Conservation (phyloP, 106 monocot genomes). For the Agapanthus africanus region DNA sequence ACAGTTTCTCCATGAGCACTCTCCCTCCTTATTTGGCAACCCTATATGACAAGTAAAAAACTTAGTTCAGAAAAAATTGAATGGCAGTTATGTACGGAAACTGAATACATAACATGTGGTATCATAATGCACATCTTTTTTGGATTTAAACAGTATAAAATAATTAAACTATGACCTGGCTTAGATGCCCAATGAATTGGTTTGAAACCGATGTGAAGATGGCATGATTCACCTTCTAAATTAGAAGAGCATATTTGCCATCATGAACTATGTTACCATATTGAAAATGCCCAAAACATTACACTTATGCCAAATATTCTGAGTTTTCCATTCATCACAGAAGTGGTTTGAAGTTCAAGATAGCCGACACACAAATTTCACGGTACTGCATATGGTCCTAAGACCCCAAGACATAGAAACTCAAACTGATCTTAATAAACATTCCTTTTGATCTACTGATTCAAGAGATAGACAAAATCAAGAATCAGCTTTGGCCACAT, state of each 20-base stretch:
- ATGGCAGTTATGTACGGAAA: not conserved
- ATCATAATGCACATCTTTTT: not conserved
- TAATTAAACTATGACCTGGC: not conserved
- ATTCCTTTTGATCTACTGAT: no score
- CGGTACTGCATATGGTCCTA: no score
- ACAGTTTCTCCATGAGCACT: constrained; percentile 94
- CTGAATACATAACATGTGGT: not conserved
- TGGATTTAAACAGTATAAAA: not conserved
- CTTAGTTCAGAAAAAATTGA: not conserved
- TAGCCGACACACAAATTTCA: not conserved
- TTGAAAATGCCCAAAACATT: not conserved
- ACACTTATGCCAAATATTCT: not conserved
- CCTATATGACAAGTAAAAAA: constrained; percentile 30
- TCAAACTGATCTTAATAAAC: no score
- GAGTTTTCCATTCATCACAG: not conserved
- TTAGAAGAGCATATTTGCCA: not conserved
- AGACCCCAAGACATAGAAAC: no score
- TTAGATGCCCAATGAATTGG: not conserved
- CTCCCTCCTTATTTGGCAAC: constrained; percentile 92
- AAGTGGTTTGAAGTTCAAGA: not conserved
- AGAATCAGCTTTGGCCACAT: no score
- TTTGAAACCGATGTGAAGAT: not conserved
- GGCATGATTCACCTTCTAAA: not conserved
- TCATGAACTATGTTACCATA: not conserved
- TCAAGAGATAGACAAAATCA: no score